Evolutionary conservation across 23 red algal species (phyloP).

Genomic region (Gracilaria caudata): DNA sequence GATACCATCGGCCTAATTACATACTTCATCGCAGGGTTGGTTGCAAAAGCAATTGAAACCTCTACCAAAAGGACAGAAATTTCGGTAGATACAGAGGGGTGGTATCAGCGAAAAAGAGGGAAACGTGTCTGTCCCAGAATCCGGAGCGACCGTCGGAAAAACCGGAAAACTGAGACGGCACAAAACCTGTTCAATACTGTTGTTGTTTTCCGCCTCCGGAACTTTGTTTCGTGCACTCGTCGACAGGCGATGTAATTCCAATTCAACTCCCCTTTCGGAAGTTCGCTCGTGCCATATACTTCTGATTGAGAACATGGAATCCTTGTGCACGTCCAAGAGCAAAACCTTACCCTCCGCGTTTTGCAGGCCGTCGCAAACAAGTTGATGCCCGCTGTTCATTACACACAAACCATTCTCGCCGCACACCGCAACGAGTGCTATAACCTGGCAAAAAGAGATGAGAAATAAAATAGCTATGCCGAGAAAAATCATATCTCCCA

Average conservation of each 20-base stretch:
- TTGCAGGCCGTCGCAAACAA: not conserved
- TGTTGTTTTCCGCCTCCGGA: no score
- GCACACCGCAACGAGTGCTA: not conserved
- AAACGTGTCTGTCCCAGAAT: no score
- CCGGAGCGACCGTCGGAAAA: no score
- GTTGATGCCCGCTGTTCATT: not conserved
- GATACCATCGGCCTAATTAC: no score
- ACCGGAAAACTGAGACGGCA: no score
- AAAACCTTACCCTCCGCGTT: not conserved
- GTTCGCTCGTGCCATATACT: not conserved
- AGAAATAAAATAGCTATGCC: not conserved
- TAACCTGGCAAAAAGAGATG: not conserved
- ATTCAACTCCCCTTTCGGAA: not conserved
- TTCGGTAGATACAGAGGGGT: no score
- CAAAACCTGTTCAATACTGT: no score
- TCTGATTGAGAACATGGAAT: not conserved
- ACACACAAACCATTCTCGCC: not conserved
- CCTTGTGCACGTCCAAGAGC: not conserved
- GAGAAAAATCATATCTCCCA: not conserved
- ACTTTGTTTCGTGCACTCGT: no score
- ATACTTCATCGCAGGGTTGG: no score
- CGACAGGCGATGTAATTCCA: not conserved
- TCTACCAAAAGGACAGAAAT: no score
- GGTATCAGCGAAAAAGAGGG: no score
- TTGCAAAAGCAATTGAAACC: no score